A percentile compares a stretch with the other conserved stretches of the same genome.
These are phyloP conservation scores for Ascochyta lentis DNA, from an alignment of 2,329 filamentous ascomycete species.

Conservation along the genomic window DNA sequence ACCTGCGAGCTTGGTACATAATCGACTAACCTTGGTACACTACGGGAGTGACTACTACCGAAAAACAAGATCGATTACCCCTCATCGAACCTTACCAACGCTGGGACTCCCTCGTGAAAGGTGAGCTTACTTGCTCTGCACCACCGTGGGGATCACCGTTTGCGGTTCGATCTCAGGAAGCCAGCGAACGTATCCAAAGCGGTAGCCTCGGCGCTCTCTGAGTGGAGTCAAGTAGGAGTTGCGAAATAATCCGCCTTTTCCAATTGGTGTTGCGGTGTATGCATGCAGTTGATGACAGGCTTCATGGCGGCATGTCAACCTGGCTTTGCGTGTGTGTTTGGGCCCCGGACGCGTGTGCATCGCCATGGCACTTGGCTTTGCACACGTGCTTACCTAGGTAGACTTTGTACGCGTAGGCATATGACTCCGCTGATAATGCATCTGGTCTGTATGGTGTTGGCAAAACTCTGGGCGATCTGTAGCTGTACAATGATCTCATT, in stretches of 20 bases:
- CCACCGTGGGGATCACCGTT: background rate
- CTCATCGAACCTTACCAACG: background rate
- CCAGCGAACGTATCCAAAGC: background rate
- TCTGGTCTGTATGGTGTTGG: background rate
- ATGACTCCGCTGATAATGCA: background rate
- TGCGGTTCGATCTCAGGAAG: background rate
- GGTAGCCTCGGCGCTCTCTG: background rate
- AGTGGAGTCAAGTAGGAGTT: background rate
- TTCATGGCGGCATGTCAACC: slow-evolving; percentile 7
- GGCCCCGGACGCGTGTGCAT: slow-evolving; percentile 2
- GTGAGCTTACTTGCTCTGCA: background rate
- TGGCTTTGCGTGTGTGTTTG: slow-evolving; percentile 9
- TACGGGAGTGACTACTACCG: background rate
- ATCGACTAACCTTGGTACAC: slow-evolving; percentile 1
- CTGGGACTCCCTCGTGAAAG: background rate
- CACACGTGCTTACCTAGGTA: background rate
- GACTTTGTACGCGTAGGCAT: slow-evolving; percentile 2
- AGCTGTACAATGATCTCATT: background rate
- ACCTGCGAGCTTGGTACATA: slow-evolving; percentile 4
- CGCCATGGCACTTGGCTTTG: slow-evolving; percentile 10
- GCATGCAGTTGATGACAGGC: background rate
- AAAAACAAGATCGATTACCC: background rate
- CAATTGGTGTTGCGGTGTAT: background rate
- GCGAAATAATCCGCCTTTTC: background rate
- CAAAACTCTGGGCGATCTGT: background rate